Percentiles rank a stretch among this genome's conserved stretches.
phyloP scores from a whole-genome alignment of 192 early-diverging fungal genomes.

The Tieghemiomyces parasiticus region DNA sequence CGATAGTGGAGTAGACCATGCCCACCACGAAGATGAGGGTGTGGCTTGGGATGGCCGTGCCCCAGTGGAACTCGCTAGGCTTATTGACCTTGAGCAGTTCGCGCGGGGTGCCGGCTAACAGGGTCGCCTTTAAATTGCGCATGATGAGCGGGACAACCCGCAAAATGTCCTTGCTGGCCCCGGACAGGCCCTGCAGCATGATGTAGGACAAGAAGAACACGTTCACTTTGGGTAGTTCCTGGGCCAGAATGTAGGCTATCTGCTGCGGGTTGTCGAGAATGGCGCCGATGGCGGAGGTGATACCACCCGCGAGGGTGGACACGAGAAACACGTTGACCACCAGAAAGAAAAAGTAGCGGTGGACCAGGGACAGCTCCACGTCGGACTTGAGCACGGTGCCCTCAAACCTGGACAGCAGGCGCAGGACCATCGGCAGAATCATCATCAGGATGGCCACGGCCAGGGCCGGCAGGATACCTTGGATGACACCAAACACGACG shows the following conservation, averaged over 20 bases:
- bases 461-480: slow-evolving; percentile 63
- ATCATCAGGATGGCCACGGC: slow-evolving; percentile 53
- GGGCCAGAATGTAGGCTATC: slow-evolving; percentile 32
- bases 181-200: slow-evolving; percentile 50
- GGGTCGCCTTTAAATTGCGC: slow-evolving; percentile 30
- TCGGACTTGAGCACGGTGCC: slow-evolving; percentile 38
- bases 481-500: slow-evolving; percentile 30
- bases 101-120: slow-evolving; percentile 64
- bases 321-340: slow-evolving; percentile 69
- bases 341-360: slow-evolving; percentile 66
- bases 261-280: slow-evolving; percentile 36
- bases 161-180: slow-evolving; percentile 46
- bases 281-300: slow-evolving; percentile 31
- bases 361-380: slow-evolving; percentile 43
- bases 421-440: slow-evolving; percentile 48
- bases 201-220: slow-evolving; percentile 80
- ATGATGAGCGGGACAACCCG: slow-evolving; percentile 52
- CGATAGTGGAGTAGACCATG: slow-evolving; percentile 58
- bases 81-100: slow-evolving; percentile 33
- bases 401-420: slow-evolving; percentile 39
- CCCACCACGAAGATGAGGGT: slow-evolving; percentile 57
- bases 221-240: slow-evolving; percentile 52
- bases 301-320: slow-evolving; percentile 51
- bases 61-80: slow-evolving; percentile 36
- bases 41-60: slow-evolving; percentile 45